These are phyloP conservation scores for Auriscalpium vulgare DNA, from an alignment of 768 basidiomycete species.

Conservation along the genomic window DNA sequence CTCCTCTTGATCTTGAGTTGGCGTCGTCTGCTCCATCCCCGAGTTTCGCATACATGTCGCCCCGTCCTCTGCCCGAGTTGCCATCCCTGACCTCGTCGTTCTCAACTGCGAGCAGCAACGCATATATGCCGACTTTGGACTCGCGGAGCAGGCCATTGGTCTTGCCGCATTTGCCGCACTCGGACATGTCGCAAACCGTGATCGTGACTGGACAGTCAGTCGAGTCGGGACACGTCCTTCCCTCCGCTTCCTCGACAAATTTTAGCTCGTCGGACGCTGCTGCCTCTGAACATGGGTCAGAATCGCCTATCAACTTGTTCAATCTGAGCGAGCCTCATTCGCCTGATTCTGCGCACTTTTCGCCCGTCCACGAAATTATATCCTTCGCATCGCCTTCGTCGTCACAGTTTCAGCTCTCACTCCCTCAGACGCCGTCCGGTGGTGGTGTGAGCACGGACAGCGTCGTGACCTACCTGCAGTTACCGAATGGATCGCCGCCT, in stretches of 20 bases:
- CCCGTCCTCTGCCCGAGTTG: constrained; percentile 10
- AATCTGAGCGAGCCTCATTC: constrained; percentile 12
- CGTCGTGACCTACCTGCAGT: constrained; percentile 1
- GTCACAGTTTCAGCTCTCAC: constrained; percentile 8
- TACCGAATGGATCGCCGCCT: background rate
- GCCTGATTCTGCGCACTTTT: constrained; percentile 14
- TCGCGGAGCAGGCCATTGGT: no score
- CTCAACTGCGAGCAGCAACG: constrained; percentile 3
- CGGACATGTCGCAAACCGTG: no score
- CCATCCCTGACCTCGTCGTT: constrained; percentile 13
- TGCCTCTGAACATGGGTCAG: background rate
- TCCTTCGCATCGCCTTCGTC: constrained; percentile 10
- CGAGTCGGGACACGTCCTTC: background rate
- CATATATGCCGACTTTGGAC: background rate
- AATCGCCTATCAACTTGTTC: background rate
- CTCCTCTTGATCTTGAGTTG: background rate
- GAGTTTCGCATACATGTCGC: constrained; percentile 5
- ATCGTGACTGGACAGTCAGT: no score
- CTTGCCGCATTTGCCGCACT: no score
- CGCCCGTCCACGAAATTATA: constrained; percentile 3
- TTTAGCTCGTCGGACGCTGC: background rate
- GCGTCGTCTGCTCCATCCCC: constrained; percentile 1
- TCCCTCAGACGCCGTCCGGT: background rate
- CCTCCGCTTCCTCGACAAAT: background rate
- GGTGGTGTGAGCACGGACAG: constrained; percentile 2